Evolutionary conservation across 192 early-diverging fungal genomes (phyloP).

Genomic region (Coemansia sp.): DNA sequence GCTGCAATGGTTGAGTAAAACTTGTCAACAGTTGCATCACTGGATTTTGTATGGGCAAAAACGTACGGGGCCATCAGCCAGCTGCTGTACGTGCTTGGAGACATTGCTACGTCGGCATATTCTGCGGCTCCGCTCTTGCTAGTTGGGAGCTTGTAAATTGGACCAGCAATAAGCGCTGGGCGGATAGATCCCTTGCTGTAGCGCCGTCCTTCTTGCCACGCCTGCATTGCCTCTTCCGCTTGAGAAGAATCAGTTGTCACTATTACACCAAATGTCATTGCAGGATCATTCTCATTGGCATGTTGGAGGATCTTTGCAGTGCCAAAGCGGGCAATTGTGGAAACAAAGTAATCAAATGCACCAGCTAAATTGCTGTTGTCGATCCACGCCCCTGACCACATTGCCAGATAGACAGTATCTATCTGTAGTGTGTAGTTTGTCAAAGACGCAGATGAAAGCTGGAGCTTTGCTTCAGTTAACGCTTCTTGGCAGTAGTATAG

Average conservation of each 20-base stretch:
- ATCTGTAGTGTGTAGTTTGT: neutral
- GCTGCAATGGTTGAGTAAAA: constrained; percentile 1
- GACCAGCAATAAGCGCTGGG: neutral
- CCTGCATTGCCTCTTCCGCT: neutral
- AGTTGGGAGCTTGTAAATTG: neutral
- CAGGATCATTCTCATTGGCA: neutral
- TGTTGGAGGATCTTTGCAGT: constrained; percentile 1
- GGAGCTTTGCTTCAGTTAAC: neutral
- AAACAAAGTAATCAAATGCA: neutral
- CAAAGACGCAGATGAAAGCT: neutral
- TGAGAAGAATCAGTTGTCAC: neutral
- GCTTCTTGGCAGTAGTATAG: neutral
- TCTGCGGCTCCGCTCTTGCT: neutral
- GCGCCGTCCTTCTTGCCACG: neutral
- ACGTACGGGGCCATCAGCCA: neutral
- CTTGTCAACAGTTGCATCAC: neutral
- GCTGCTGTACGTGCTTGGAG: neutral
- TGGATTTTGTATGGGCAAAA: neutral
- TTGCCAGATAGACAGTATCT: neutral
- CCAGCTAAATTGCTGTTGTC: neutral
- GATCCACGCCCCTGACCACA: neutral
- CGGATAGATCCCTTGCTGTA: neutral
- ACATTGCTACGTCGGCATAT: neutral
- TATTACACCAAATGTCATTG: neutral
- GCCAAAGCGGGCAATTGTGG: neutral